Percentiles rank a stretch among this genome's conserved stretches.
Conservation (phyloP, 2,329 filamentous ascomycete species). For the Clarireedia homoeocarpa region DNA sequence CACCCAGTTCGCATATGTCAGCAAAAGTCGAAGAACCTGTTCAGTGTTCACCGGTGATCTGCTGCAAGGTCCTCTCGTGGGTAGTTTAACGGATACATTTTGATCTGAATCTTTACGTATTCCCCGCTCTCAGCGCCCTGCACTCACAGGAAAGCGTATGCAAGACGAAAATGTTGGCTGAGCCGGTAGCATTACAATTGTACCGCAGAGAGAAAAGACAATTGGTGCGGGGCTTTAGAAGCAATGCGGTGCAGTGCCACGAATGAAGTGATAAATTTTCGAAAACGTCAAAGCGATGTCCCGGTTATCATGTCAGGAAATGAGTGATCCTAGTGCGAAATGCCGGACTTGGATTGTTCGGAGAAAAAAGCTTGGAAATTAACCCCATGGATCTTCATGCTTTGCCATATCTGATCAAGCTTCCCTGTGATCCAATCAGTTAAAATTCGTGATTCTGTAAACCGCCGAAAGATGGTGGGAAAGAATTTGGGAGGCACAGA, state of each 20-base stretch:
- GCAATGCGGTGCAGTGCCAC: slow-evolving; percentile 7
- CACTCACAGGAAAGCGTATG: slow-evolving; percentile 10
- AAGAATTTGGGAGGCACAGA: not conserved
- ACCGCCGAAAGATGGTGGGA: not conserved
- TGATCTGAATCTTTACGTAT: slow-evolving; percentile 3
- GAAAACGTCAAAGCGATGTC: slow-evolving; percentile 2
- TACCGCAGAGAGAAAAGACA: not conserved
- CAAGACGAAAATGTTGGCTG: slow-evolving; percentile 4
- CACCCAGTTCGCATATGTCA: not conserved
- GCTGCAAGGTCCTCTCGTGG: slow-evolving; percentile 2
- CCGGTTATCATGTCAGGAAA: not conserved
- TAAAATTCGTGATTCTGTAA: slow-evolving; percentile 5
- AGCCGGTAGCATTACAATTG: not conserved
- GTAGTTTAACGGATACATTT: slow-evolving; percentile 5
- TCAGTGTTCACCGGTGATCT: not conserved
- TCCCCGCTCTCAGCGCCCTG: slow-evolving; percentile 4
- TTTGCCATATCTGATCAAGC: slow-evolving; percentile 5
- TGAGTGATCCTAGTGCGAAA: not conserved
- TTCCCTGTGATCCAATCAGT: not conserved
- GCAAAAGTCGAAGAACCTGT: not conserved
- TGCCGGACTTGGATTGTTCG: not conserved
- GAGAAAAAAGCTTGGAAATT: slow-evolving; percentile 7
- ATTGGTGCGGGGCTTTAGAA: slow-evolving; percentile 3
- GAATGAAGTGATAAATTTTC: not conserved
- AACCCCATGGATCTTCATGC: slow-evolving; percentile 2